These are phyloP conservation scores for Pleurotus ostreatus DNA, from an alignment of 768 basidiomycete genomes.

Conservation along the genomic window DNA sequence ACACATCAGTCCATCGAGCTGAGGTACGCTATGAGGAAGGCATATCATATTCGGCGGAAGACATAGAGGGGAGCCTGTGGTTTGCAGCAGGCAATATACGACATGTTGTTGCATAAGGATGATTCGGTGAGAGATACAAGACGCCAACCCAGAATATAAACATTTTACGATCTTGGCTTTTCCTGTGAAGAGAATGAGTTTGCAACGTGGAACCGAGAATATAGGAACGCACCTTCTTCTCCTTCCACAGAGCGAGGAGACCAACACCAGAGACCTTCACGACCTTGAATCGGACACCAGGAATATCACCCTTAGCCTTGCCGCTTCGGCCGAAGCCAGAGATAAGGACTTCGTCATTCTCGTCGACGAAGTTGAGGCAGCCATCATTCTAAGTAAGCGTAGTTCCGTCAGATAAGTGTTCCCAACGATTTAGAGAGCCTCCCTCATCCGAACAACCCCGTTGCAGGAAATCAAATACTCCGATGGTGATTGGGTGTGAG, in stretches of 20 bases:
- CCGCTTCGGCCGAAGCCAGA: slow-evolving; percentile 99
- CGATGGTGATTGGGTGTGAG: neutral
- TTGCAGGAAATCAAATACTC: no score
- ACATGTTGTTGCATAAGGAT: slow-evolving; percentile 13
- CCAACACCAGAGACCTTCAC: slow-evolving; percentile 99
- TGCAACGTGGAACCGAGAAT: neutral
- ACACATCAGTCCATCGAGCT: neutral
- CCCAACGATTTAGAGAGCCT: neutral
- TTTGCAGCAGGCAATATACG: slow-evolving; percentile 6
- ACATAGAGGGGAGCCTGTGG: slow-evolving; percentile 7
- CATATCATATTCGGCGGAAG: slow-evolving; percentile 6
- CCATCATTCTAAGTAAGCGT: slow-evolving; percentile 71
- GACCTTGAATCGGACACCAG: slow-evolving; percentile 99
- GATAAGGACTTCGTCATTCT: slow-evolving; percentile 99
- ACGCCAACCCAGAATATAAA: slow-evolving; percentile 13
- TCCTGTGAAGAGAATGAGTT: slow-evolving; percentile 39
- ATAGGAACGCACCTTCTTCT: slow-evolving; percentile 80
- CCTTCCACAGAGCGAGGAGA: slow-evolving; percentile 96
- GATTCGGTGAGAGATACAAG: slow-evolving; percentile 13
- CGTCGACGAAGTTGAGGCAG: slow-evolving; percentile 97
- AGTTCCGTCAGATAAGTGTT: slow-evolving; percentile 2
- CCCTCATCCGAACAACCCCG: no score
- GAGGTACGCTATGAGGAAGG: slow-evolving; percentile 1
- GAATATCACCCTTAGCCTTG: slow-evolving; percentile 99
- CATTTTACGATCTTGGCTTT: slow-evolving; percentile 60